Evolutionary conservation across 148 eudicot genomes (phyloP).

Genomic region (Euryodendron excelsum): DNA sequence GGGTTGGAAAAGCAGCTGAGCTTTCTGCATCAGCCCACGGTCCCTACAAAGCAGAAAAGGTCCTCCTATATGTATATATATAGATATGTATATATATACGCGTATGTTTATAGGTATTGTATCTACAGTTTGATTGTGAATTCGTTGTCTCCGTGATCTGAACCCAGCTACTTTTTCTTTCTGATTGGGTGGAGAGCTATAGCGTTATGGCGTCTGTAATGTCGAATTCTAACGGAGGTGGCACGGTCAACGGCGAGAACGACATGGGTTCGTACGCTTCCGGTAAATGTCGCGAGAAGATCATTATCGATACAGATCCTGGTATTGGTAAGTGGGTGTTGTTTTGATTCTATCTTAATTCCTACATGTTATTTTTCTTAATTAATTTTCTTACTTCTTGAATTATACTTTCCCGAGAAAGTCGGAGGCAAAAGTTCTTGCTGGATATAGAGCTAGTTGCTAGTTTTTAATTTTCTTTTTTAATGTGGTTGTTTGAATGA

Average conservation of each 20-base stretch:
- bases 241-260: constrained; percentile 14
- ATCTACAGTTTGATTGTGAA: background rate
- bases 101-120: too few relatives aligned
- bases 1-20: background rate
- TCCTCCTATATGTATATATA: background rate
- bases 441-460: too few relatives aligned
- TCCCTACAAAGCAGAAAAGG: background rate
- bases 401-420: background rate
- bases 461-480: background rate
- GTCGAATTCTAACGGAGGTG: constrained; percentile 16
- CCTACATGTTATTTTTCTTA: background rate
- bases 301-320: constrained; percentile 92
- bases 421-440: background rate
- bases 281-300: constrained; percentile 34
- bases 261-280: constrained; percentile 16
- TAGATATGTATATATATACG: background rate
- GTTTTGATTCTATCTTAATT: background rate
- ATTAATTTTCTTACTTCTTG: background rate
- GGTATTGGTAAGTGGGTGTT: constrained; percentile 54
- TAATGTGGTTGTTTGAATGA: background rate
- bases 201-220: constrained; percentile 3
- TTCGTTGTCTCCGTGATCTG: background rate
- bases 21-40: background rate
- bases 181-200: background rate
- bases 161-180: background rate